Evolutionary conservation across 2,329 filamentous ascomycete genomes (phyloP).

Genomic region (Aspergillus hortae): DNA sequence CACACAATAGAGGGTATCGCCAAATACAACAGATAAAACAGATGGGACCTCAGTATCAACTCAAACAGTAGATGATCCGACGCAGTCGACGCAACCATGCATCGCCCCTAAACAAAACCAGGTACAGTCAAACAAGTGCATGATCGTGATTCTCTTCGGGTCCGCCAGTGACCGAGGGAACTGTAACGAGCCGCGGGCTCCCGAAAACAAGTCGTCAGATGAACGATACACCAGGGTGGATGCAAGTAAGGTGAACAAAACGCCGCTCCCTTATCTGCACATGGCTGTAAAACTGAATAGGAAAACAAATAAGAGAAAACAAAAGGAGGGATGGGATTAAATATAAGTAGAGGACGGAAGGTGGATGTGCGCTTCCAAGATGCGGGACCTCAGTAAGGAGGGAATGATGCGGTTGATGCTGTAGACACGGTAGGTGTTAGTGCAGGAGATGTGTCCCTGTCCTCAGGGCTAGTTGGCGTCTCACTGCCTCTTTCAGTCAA

Average conservation of each 20-base stretch:
- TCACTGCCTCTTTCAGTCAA: slow-evolving; percentile 28
- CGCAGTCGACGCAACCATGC: slow-evolving; percentile 4
- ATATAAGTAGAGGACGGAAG: slow-evolving; percentile 5
- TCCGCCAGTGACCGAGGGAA: slow-evolving; percentile 11
- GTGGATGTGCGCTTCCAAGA: neutral
- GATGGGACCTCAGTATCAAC: slow-evolving; percentile 10
- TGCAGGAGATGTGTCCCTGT: slow-evolving; percentile 32
- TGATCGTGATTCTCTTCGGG: slow-evolving; percentile 9
- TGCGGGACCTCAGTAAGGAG: neutral
- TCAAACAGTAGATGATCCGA: slow-evolving; percentile 11
- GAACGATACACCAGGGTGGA: neutral
- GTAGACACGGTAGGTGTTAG: slow-evolving; percentile 35
- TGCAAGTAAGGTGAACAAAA: slow-evolving; percentile 11
- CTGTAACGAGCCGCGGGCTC: slow-evolving; percentile 10
- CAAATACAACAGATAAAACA: slow-evolving; percentile 19
- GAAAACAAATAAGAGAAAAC: neutral
- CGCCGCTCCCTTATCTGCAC: slow-evolving; percentile 19
- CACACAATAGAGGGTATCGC: slow-evolving; percentile 24
- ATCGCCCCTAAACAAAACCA: slow-evolving; percentile 7
- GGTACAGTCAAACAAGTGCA: slow-evolving; percentile 6
- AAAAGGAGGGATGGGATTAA: slow-evolving; percentile 2
- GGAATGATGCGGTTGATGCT: slow-evolving; percentile 34
- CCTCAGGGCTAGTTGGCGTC: slow-evolving; percentile 24
- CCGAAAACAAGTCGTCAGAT: slow-evolving; percentile 5
- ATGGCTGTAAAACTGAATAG: slow-evolving; percentile 9